These are phyloP conservation scores for Lyophyllum semitale DNA, from an alignment of 768 basidiomycete species.

Conservation along the genomic window DNA sequence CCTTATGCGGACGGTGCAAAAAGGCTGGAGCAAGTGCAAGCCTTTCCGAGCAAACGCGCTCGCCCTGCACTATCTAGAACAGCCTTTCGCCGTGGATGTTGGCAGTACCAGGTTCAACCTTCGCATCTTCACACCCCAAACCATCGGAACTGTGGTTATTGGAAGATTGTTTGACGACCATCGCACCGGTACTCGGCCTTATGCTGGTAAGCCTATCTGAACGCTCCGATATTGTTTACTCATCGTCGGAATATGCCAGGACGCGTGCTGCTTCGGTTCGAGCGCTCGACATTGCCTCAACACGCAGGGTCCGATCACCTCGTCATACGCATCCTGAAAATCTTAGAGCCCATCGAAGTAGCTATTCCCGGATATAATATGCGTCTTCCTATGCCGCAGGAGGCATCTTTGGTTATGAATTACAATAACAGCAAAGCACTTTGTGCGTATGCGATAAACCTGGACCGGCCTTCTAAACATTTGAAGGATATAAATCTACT, in stretches of 20 bases:
- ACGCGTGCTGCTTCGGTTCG: slow-evolving; percentile 3
- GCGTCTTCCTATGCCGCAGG: neutral
- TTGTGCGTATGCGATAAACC: too few relatives aligned
- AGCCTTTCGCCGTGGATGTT: neutral
- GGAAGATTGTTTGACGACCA: too few relatives aligned
- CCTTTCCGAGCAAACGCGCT: neutral
- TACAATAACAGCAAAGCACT: too few relatives aligned
- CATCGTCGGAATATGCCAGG: neutral
- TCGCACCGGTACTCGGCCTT: neutral
- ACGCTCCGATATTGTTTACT: neutral
- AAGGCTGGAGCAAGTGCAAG: neutral
- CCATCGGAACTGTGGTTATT: neutral
- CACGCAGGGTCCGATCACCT: slow-evolving; percentile 29
- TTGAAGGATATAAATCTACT: too few relatives aligned
- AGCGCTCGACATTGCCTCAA: slow-evolving; percentile 16
- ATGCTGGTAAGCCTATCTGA: neutral
- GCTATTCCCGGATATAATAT: slow-evolving; percentile 11
- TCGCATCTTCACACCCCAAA: neutral
- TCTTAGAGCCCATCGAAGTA: slow-evolving; percentile 11
- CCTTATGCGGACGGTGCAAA: neutral
- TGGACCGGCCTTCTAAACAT: too few relatives aligned
- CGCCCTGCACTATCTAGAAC: neutral
- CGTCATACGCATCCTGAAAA: slow-evolving; percentile 28
- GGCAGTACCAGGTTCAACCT: neutral
- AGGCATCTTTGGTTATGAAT: neutral